phyloP scores from a whole-genome alignment of 2,329 filamentous ascomycete genomes.

The Aplosporella prunicola region DNA sequence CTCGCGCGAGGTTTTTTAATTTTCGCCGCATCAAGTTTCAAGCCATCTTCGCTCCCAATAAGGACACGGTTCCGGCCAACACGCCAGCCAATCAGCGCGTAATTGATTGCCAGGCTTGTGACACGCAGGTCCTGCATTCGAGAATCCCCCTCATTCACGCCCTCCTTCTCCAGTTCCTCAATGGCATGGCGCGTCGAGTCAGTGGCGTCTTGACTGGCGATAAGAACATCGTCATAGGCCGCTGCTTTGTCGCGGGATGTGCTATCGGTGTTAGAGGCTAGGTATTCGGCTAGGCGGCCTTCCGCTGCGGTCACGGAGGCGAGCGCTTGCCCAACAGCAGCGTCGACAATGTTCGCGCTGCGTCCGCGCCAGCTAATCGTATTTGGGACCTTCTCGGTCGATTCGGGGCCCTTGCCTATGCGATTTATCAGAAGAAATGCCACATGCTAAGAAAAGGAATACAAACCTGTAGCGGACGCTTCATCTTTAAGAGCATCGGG shows the following conservation, averaged over 20 bases:
- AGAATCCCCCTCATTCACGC: constrained; percentile 70
- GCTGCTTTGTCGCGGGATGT: constrained; percentile 61
- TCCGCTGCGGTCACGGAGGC: constrained; percentile 55
- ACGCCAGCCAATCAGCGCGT: constrained; percentile 87
- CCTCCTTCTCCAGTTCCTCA: constrained; percentile 77
- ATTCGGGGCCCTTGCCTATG: constrained; percentile 24
- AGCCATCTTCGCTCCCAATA: constrained; percentile 73
- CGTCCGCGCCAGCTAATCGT: constrained; percentile 79
- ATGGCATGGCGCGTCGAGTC: constrained; percentile 91
- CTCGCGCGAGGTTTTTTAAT: constrained; percentile 37
- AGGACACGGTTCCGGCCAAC: constrained; percentile 87
- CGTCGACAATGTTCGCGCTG: constrained; percentile 83
- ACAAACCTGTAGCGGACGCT: constrained; percentile 40
- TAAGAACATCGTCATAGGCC: constrained; percentile 84
- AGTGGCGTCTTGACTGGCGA: constrained; percentile 83
- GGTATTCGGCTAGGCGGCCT: constrained; percentile 38
- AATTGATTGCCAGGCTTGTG: constrained; percentile 86
- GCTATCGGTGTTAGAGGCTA: constrained; percentile 33
- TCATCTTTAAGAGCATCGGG: constrained; percentile 39
- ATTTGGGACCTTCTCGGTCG: constrained; percentile 48
- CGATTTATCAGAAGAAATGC: too few species aligned
- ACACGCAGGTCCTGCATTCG: constrained; percentile 90
- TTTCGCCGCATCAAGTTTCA: constrained; percentile 48
- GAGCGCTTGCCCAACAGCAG: constrained; percentile 78
- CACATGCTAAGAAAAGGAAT: neutral